Evolutionary conservation across 495 filamentous ascomycete genomes (phyloP).

Genomic region (Penicillium paxilli): DNA sequence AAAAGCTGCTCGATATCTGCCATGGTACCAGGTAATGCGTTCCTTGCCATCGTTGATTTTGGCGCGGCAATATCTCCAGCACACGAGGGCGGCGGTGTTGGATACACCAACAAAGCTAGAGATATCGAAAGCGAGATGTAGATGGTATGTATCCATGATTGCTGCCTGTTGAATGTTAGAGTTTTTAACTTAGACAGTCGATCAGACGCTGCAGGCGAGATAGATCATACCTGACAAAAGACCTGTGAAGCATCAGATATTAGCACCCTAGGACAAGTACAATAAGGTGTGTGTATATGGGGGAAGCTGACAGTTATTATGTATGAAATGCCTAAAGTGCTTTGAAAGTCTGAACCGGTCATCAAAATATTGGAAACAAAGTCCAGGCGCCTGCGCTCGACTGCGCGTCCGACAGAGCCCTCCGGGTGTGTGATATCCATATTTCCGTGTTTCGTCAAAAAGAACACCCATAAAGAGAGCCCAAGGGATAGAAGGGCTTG

Average conservation of each 20-base stretch:
- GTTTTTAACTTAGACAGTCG: too few relatives aligned
- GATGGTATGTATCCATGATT: constrained; percentile 33
- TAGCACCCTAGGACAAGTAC: too few relatives aligned
- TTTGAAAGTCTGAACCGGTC: constrained; percentile 37
- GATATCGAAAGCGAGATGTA: constrained; percentile 36
- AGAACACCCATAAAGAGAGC: constrained; percentile 38
- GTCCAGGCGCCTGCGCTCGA: constrained; percentile 31
- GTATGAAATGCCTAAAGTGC: constrained; percentile 18
- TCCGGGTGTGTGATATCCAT: constrained; percentile 25
- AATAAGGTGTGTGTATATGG: too few relatives aligned
- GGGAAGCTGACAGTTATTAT: constrained; percentile 32
- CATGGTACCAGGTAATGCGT: constrained; percentile 10
- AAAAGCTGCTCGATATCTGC: constrained; percentile 30
- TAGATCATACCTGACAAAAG: neutral
- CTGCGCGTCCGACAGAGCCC: constrained; percentile 24
- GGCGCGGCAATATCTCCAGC: constrained; percentile 26
- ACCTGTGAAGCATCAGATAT: too few relatives aligned
- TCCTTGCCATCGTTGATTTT: constrained; percentile 8
- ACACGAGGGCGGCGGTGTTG: constrained; percentile 35
- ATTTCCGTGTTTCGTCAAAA: constrained; percentile 43
- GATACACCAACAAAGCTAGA: constrained; percentile 38
- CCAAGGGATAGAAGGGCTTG: constrained; percentile 30
- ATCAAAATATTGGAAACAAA: constrained; percentile 34
- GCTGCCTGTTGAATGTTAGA: neutral
- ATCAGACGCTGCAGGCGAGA: neutral